phyloP scores from a whole-genome alignment of 208 protist species.

The Acanthamoeba lugdunensis region DNA sequence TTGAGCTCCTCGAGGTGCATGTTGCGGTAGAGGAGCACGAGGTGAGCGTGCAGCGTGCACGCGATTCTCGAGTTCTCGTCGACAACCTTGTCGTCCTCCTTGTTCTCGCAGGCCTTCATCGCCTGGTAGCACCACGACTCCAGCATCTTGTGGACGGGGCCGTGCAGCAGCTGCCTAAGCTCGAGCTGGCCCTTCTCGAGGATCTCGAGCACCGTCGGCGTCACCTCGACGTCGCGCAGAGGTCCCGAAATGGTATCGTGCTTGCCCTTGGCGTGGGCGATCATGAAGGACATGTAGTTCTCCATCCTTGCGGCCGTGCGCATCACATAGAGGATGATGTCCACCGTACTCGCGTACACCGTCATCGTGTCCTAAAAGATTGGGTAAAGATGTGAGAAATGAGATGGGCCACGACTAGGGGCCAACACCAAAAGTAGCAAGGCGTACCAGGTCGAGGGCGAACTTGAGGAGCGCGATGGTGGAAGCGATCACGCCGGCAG shows the following conservation, averaged over 20 bases:
- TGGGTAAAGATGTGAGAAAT: neutral
- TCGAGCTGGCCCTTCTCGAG: slow-evolving; percentile 58
- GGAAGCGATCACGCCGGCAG: slow-evolving; percentile 79
- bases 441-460: slow-evolving; percentile 75
- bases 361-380: slow-evolving; percentile 42
- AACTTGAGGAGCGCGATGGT: slow-evolving; percentile 72
- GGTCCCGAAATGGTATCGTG: slow-evolving; percentile 63
- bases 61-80: slow-evolving; percentile 68
- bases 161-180: slow-evolving; percentile 32
- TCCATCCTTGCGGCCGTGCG: slow-evolving; percentile 54
- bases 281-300: slow-evolving; percentile 74
- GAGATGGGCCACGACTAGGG: neutral
- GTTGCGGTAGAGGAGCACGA: slow-evolving; percentile 82
- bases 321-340: slow-evolving; percentile 74
- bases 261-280: slow-evolving; percentile 43
- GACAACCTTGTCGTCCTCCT: slow-evolving; percentile 66
- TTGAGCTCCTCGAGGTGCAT: slow-evolving; percentile 56
- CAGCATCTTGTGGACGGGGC: slow-evolving; percentile 67
- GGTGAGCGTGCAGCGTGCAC: slow-evolving; percentile 79
- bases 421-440: neutral
- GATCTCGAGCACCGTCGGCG: slow-evolving; percentile 33
- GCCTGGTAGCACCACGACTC: slow-evolving; percentile 73
- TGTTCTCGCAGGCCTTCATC: slow-evolving; percentile 73
- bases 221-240: slow-evolving; percentile 59
- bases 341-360: slow-evolving; percentile 71